Base-by-base conservation (phyloP, 2,329 filamentous ascomycete species). In the Fusarium multiceps region DNA sequence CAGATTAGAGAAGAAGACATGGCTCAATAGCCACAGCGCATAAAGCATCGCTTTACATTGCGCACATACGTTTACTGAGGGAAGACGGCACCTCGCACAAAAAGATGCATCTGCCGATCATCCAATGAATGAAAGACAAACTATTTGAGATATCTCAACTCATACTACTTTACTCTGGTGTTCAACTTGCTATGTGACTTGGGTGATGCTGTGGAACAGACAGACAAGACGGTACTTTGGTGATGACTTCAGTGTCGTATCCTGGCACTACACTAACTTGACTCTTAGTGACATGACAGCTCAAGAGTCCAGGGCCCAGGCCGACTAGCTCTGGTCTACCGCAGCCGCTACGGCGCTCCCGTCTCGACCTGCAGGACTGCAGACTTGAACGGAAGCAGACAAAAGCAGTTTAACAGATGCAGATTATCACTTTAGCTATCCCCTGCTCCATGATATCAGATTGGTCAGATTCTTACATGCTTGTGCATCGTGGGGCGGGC, bases 11-110 rank as follows among this genome's bases (percentile, higher is more conserved):
- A 62, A 71, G 54, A 63, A 42, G 58, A 68, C 8, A 64, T 65
- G 68, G 68, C 68, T 69, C 59, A 28, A 62, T 62, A 64, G 64
- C 63, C 63, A 71, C 53, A 49, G 68, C 68, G 68, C 55, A 61
- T 45, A 59, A 37, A 53, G 50, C 46, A 27, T 43, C 20, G 53
- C 30, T 37, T 55, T 37, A n/a, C 42, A 42, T 48, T 37, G 67
- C 67, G 67, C 67, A 68, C 60, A 71, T 71, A 71, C 68, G 68
- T 71, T 69, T 61, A 61, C 56, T 55, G 56, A 71, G 59, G 68
- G 63, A 71, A 68, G 59, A 71, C 49, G 59, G 68, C 55, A 71
- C 68, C 51, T 70, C 25, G 63, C 59, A 61, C 48, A 50, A 45
- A 43, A 55, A 45, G 64, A 68, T 71, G 63, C 68, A 64, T 65